Conservation (phyloP, 2,329 filamentous ascomycete species). For the Monosporascus sp. region DNA sequence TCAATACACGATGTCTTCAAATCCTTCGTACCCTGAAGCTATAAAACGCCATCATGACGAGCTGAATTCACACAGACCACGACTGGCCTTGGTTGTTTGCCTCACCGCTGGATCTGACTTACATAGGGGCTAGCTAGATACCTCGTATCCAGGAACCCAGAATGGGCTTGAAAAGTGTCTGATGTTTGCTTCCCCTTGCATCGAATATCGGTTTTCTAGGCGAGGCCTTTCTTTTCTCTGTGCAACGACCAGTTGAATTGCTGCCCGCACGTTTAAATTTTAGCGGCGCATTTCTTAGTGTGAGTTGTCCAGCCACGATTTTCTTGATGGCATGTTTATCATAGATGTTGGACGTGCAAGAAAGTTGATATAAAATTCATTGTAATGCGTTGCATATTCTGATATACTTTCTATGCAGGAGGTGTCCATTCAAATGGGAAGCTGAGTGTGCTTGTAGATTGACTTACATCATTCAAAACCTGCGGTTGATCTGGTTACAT, state of each 20-base stretch:
- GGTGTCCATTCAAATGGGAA: too few species aligned
- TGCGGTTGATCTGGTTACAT: too few species aligned
- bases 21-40: too few species aligned
- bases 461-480: too few species aligned
- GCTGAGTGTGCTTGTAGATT: too few species aligned
- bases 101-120: neutral
- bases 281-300: too few species aligned
- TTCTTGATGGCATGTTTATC: neutral
- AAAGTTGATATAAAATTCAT: too few species aligned
- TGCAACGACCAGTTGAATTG: neutral
- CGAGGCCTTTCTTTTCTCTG: neutral
- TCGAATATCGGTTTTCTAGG: neutral
- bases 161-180: neutral
- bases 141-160: neutral
- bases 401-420: too few species aligned
- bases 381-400: too few species aligned
- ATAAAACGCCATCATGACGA: too few species aligned
- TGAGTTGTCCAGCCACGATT: neutral
- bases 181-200: neutral
- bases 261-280: neutral
- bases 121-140: neutral
- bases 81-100: neutral
- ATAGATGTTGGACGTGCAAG: neutral
- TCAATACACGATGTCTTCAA: too few species aligned
- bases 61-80: too few species aligned